A percentile compares a stretch with the other conserved stretches of the same genome.
Conservation (phyloP, 441 rosid species). For the Breynia disticha region DNA sequence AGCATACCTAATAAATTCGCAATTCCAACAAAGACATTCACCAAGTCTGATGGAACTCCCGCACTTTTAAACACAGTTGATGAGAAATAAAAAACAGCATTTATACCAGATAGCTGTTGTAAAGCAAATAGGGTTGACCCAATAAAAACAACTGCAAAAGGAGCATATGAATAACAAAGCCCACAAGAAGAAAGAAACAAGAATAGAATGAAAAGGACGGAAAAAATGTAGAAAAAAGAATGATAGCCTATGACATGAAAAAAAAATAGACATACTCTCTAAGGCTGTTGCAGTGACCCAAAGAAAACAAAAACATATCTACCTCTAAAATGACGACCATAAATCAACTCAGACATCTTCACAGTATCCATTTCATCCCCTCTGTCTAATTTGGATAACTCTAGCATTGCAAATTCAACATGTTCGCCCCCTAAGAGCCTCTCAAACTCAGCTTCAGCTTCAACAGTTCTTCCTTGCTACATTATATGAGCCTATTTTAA, state of each 20-base stretch:
- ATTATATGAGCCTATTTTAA: no score
- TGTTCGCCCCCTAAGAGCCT: conserved; percentile 72
- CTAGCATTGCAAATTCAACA: conserved; percentile 66
- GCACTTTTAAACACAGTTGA: conserved; percentile 90
- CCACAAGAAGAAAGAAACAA: conserved; percentile 23
- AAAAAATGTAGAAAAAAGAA: conserved; percentile 4
- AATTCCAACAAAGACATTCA: conserved; percentile 66
- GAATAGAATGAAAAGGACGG: conserved; percentile 15
- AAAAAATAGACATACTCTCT: conserved; percentile 7
- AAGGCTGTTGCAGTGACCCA: conserved; percentile 6
- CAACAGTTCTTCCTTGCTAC: conserved; percentile 57
- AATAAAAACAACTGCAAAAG: conserved; percentile 99
- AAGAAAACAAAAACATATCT: conserved; percentile 16
- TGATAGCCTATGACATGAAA: conserved; percentile 7
- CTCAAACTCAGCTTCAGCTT: conserved; percentile 80
- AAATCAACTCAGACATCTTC: conserved; percentile 55
- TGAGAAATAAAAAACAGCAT: conserved; percentile 91
- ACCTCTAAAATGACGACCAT: conserved; percentile 84
- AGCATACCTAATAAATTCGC: conserved; percentile 60
- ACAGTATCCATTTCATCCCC: conserved; percentile 59
- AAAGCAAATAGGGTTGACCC: conserved; percentile 99
- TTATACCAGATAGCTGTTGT: conserved; percentile 99
- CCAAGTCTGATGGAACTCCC: conserved; percentile 74
- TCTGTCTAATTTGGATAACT: conserved; percentile 62
- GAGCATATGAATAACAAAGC: conserved; percentile 61